Base-by-base conservation (phyloP, 495 filamentous ascomycete genomes). In the Podospora pseudoanserina region DNA sequence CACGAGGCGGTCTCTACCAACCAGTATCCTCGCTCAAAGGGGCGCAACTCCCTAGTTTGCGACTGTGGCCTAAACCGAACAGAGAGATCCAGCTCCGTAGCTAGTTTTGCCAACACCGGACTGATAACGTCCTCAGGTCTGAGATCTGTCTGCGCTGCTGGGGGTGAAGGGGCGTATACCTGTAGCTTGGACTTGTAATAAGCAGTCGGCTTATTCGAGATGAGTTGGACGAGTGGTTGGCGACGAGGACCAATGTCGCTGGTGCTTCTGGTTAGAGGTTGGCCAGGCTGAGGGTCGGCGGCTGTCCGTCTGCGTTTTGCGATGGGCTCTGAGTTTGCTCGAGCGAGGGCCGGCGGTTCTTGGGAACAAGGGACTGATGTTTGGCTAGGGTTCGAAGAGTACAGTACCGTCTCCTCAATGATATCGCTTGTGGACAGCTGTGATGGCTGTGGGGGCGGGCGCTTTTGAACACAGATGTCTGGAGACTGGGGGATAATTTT, bases 11-110 rank as follows among this genome's bases (percentile, higher is more conserved):
- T 83, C 23, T 83, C 81, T 2, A 93, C 60, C 15, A 77, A 73
- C 91, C 91, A 94, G 74, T 90, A 85, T 19, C 91, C 91, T 32
- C 91, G 79, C 72, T 94, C 91, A 18, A 86, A 80, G 0, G 75
- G 75, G 9, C 84, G 78, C 0, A 91, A 78, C 0, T 72, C 70
- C 5, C 91, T 84, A 3, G 76, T 74, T 73, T 86, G 81, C 0
- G 68, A 66, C n/a, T 67, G 63, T 2, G 89, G 89, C n/a, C 71
- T 79, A 73, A 84, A 91, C 0, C 82, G 84, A 4, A 74, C 77
- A 0, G 70, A 11, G 4, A 86, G 80, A 5, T 83, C 78, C 54
- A 90, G 82, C 9, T 87, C 83, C 3, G 70, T 64, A 0, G 82
- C 81, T 4, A 91, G 78, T 71, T 84, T 80, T 3, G 76, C 71